A percentile compares a stretch with the other conserved stretches of the same genome.
These are phyloP conservation scores for Cicer judaicum DNA, from an alignment of 306 rosid species.

Conservation along the genomic window DNA sequence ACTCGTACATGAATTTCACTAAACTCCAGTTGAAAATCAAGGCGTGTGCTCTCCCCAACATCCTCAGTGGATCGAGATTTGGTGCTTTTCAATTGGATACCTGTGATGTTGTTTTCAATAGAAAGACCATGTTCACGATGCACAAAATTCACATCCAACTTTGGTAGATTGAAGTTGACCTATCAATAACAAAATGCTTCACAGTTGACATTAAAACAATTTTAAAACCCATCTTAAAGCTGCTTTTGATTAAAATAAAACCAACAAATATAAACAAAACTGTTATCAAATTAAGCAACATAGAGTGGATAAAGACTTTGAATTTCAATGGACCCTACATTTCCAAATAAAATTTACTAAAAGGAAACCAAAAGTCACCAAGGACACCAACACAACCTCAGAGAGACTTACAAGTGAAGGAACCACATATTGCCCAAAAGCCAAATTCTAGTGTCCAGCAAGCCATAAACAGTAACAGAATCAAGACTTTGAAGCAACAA, in stretches of 20 bases:
- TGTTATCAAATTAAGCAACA: conserved; percentile 31
- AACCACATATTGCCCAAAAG: conserved; percentile 48
- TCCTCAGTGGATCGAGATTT: conserved; percentile 84
- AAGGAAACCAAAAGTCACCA: conserved; percentile 45
- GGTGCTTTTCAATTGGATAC: conserved; percentile 78
- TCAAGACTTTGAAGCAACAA: conserved; percentile 50
- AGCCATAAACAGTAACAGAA: conserved; percentile 48
- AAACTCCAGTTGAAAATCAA: conserved; percentile 88
- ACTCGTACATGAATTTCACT: conserved; percentile 92
- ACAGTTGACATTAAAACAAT: conserved; percentile 39
- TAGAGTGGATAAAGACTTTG: conserved; percentile 26
- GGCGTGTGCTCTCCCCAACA: conserved; percentile 86
- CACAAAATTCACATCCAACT: conserved; percentile 79
- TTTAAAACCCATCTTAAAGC: conserved; percentile 25
- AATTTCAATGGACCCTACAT: conserved; percentile 25
- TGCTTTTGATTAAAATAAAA: conserved; percentile 32
- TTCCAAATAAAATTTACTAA: conserved; percentile 46
- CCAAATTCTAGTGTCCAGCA: conserved; percentile 48
- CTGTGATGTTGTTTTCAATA: conserved; percentile 87
- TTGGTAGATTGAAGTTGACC: conserved; percentile 92
- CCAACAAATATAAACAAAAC: conserved; percentile 42
- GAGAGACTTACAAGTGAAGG: conserved; percentile 48
- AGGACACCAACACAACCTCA: conserved; percentile 30
- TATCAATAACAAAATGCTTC: conserved; percentile 50
- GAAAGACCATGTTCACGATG: conserved; percentile 72